Base-by-base conservation (phyloP, 2,329 filamentous ascomycete genomes). In the Aspergillus sp. region DNA sequence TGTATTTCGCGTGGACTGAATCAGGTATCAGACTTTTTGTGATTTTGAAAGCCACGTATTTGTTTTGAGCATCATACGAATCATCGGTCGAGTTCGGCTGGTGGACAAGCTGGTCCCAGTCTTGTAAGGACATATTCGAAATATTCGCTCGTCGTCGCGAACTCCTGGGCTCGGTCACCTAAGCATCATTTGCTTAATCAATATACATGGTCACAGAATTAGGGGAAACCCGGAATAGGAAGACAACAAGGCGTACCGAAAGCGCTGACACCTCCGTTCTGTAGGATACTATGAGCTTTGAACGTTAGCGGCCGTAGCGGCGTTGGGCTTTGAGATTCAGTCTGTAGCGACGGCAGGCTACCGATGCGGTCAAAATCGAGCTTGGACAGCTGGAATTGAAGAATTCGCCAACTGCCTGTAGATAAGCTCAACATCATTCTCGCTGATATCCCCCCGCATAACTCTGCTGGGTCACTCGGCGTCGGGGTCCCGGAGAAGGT, bases 401-500 rank as follows among this genome's bases (percentile, higher is more conserved):
- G n/a, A 69, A 54, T 67, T 69, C 6, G 69, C 68, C 32, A 71
- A 29, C 54, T 71, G 67, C 31, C 63, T 67, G 42, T 72, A 72
- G 49, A 71, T 66, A 58, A 60, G 2, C 54, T 73, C 66, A 50
- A 73, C 58, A 59, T 73, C 60, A 39, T 26, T 26, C 51, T 70
- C 65, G 22, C 57, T 66, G 56, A 73, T 66, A 47, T 73, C 67
- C 53, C 69, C 68, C 46, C 63, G 67, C 31, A 73, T 83, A 36
- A 81, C 78, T 2, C 75, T 77, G 10, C 70, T 67, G 16, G 73
- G 49, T 63, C 82, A 14, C 76, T 82, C 61, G 66, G 70, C 12
- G 71, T 74, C 4, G 73, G 80, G 64, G 52, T 71, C 65, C 24
- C 32, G 54, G 4, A 71, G 62, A 55, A 73, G 46, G 22, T 65